Conservation (phyloP, 2,329 filamentous ascomycete species). For the Monilinia fructigena region DNA sequence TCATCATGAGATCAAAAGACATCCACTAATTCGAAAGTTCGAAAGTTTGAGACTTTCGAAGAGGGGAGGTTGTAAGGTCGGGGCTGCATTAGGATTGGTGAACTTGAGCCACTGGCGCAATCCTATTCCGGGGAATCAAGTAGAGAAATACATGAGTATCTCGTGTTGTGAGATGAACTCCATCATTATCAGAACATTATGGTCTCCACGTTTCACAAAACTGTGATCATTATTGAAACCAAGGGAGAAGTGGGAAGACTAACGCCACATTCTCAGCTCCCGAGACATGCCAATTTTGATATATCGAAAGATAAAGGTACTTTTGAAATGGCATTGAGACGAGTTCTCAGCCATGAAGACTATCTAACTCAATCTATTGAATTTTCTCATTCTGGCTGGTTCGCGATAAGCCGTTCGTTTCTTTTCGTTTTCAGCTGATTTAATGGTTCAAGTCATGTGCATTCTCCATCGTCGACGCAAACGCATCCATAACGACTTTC, state of each 20-base stretch:
- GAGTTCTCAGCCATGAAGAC: background rate
- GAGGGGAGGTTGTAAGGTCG: background rate
- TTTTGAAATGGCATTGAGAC: background rate
- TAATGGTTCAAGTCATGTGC: background rate
- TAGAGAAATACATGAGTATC: slow-evolving; percentile 1
- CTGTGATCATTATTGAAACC: background rate
- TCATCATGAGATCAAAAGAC: background rate
- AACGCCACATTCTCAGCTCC: slow-evolving; percentile 17
- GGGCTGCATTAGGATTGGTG: background rate
- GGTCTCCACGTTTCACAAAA: background rate
- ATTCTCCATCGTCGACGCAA: background rate
- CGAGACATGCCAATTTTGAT: background rate
- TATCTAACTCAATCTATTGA: background rate
- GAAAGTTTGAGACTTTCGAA: background rate
- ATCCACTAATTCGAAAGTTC: background rate
- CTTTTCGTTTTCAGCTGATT: slow-evolving; percentile 15
- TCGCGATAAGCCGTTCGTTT: slow-evolving; percentile 1
- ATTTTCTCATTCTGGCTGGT: background rate
- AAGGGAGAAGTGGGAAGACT: background rate
- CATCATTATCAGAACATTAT: background rate
- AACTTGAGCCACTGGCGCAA: background rate
- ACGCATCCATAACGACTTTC: background rate
- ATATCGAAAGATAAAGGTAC: background rate
- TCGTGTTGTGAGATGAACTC: background rate
- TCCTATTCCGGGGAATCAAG: background rate